Evolutionary conservation across 139 green algal species (phyloP).

Genomic region (Chlorella sp.): DNA sequence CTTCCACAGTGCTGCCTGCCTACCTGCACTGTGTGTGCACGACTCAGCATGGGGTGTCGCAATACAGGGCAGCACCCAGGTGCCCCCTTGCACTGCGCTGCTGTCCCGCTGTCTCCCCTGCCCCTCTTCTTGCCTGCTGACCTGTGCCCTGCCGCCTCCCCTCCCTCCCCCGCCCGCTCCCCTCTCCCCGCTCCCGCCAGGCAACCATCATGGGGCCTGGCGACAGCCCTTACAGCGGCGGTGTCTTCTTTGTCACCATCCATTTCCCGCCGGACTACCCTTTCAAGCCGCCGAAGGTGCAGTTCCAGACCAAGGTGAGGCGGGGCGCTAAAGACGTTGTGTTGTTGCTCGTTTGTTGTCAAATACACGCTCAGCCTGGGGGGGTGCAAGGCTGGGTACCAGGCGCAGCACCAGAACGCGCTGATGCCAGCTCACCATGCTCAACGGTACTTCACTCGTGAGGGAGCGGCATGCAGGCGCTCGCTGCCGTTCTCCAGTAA

Average conservation of each 20-base stretch:
- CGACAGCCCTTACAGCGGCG: conserved; percentile 93
- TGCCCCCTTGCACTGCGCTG: background rate
- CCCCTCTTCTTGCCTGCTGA: background rate
- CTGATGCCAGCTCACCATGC: too few relatives aligned
- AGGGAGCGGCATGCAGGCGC: too few relatives aligned
- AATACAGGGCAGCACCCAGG: too few relatives aligned
- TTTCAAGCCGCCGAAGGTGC: conserved; percentile 97
- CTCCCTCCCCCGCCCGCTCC: background rate
- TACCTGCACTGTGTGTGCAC: too few relatives aligned
- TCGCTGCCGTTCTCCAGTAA: too few relatives aligned
- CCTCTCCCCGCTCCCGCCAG: conserved; percentile 39
- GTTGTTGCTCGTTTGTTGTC: background rate
- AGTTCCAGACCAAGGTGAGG: conserved; percentile 91
- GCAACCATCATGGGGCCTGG: conserved; percentile 81
- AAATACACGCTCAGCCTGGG: too few relatives aligned
- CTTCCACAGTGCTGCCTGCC: too few relatives aligned
- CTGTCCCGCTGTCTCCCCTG: background rate
- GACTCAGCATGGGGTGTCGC: too few relatives aligned
- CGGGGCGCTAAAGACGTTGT: background rate
- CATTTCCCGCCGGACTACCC: conserved; percentile 97
- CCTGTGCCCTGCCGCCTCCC: background rate
- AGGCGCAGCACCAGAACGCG: too few relatives aligned
- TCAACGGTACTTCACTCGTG: too few relatives aligned
- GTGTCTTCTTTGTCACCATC: conserved; percentile 97
- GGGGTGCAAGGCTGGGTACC: too few relatives aligned